phyloP scores from a whole-genome alignment of 768 basidiomycete genomes.

The Ramaria rubella region DNA sequence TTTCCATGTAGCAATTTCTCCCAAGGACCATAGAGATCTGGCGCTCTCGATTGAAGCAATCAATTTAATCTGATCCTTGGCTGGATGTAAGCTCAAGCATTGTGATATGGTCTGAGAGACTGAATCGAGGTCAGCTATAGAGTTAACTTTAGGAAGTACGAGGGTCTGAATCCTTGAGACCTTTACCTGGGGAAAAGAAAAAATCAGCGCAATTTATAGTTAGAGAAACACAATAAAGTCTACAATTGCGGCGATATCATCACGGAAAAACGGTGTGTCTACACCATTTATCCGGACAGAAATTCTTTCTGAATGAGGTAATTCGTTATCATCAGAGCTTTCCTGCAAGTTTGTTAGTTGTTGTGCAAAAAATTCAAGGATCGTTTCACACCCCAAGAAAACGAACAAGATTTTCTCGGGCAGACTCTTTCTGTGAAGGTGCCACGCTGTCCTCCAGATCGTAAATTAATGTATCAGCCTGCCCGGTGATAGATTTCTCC shows the following conservation, averaged over 20 bases:
- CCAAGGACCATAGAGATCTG: constrained; percentile 55
- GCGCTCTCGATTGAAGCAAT: constrained; percentile 88
- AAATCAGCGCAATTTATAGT: background rate
- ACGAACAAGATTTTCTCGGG: constrained; percentile 45
- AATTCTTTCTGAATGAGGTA: constrained; percentile 44
- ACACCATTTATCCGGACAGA: constrained; percentile 69
- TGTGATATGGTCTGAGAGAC: constrained; percentile 45
- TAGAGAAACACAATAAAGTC: constrained; percentile 15
- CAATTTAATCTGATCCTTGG: constrained; percentile 40
- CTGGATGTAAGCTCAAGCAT: constrained; percentile 1
- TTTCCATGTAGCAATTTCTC: constrained; percentile 66
- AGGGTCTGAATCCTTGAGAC: constrained; percentile 50
- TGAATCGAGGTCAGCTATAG: constrained; percentile 52
- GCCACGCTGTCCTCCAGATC: constrained; percentile 87
- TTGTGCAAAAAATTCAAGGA: constrained; percentile 1
- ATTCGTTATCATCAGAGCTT: constrained; percentile 15
- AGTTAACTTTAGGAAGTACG: constrained; percentile 83
- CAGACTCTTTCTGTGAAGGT: constrained; percentile 46
- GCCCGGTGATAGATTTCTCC: constrained; percentile 57
- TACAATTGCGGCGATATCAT: constrained; percentile 59
- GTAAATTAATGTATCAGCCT: constrained; percentile 74
- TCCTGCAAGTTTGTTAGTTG: background rate
- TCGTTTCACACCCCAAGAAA: constrained; percentile 47
- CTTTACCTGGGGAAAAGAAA: constrained; percentile 31
- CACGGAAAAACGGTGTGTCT: constrained; percentile 55